Base-by-base conservation (phyloP, 768 basidiomycete species). In the Termitomyces sp. region DNA sequence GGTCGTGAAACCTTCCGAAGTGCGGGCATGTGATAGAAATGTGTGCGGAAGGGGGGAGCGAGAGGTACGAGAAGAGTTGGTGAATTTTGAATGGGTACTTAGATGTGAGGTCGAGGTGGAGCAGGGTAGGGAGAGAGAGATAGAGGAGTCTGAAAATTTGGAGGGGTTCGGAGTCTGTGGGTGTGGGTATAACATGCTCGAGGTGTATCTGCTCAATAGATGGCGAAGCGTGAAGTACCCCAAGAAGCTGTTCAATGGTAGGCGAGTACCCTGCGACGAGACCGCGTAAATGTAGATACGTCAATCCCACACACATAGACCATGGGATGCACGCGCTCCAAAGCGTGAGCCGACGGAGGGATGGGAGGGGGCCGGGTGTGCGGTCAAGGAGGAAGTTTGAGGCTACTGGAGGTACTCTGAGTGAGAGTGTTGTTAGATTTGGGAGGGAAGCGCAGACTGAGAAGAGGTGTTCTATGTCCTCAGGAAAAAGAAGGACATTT, bases 401-500 rank as follows among this genome's bases (percentile, higher is more conserved):
- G 2, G 71, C 67, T 13, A 71, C 58, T 3, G 71, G 68, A 4
- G 72, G 72, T 16, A 74, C 63, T 59, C 67, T 71, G 18, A 77
- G 63, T 3, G 74, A 71, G 16, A 79, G 68, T n/a, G 56, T 64
- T 20, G 64, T 65, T 27, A 78, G 64, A 14, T 61, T 60, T 16
- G 61, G 53, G 4, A 74, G 62, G 27, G 66, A 46, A 37, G 59
- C 55, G 27, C 72, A 60, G 27, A 54, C 59, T 16, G 57, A 29
- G 59, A 76, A 72, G 27, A 77, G 65, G 3, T 60, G 58, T 31
- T 44, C 42, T 63, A 79, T 69, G 61, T 73, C 71, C 26, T 68
- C 63, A 5, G 72, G 72, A 54, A 68, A 72, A 39, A 79, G 71
- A 59, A 65, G 66, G 32, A 77, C 62, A 56, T 75, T 68, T 43